Evolutionary conservation across 148 eudicot genomes (phyloP).

Genomic region (Drosera capensis): DNA sequence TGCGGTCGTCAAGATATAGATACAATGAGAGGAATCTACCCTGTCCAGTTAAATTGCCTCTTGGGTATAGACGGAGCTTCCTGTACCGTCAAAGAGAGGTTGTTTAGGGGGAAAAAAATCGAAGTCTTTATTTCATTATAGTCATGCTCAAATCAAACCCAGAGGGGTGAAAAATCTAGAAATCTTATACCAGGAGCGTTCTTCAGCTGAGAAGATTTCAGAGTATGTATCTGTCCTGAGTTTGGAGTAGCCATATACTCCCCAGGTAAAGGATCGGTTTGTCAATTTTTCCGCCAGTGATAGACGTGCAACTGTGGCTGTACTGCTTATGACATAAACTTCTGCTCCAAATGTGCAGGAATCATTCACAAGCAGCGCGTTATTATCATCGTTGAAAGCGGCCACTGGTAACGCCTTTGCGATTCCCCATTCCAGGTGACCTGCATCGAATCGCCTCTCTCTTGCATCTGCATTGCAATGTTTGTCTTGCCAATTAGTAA

Average conservation of each 20-base stretch:
- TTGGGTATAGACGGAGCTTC: neutral
- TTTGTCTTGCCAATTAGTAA: neutral
- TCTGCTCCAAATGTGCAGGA: neutral
- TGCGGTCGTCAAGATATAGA: neutral
- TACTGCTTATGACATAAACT: neutral
- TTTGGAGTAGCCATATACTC: neutral
- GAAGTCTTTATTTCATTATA: neutral
- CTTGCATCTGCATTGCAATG: neutral
- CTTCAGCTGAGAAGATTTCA: neutral
- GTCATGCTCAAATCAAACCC: neutral
- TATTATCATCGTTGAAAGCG: neutral
- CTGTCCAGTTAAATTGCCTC: neutral
- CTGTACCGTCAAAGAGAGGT: neutral
- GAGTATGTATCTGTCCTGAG: neutral
- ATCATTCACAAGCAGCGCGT: neutral
- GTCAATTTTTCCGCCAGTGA: neutral
- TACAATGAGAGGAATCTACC: constrained; percentile 1
- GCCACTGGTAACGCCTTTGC: neutral
- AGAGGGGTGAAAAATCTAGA: neutral
- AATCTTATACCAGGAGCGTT: neutral
- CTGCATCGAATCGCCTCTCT: neutral
- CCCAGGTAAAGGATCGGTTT: neutral
- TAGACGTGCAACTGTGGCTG: neutral
- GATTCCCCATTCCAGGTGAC: neutral
- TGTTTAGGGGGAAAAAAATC: neutral